phyloP scores from a whole-genome alignment of 352 stramenopile species.

The Pythium graminicola region DNA sequence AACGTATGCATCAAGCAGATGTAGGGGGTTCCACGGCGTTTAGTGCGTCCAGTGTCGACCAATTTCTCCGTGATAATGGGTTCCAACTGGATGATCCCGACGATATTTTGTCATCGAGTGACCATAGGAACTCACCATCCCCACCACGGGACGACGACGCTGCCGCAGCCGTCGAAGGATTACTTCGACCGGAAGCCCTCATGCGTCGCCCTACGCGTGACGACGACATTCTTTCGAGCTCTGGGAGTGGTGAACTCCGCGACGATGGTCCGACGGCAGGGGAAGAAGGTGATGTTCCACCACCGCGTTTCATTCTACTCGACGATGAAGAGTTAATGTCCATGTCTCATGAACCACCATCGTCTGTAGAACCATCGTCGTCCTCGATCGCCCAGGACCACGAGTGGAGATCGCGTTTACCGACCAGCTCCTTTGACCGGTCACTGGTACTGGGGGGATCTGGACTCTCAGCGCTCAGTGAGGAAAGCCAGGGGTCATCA shows the following conservation, averaged over 20 bases:
- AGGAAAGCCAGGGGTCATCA: constrained; percentile 7
- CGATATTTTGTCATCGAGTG: constrained; percentile 28
- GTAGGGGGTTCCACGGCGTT: constrained; percentile 25
- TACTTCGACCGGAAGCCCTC: constrained; percentile 7
- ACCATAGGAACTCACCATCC: no score
- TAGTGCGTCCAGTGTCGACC: constrained; percentile 69
- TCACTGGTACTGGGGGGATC: constrained; percentile 50
- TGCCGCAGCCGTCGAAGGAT: neutral
- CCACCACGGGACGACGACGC: constrained; percentile 1
- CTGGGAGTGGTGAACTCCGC: constrained; percentile 20
- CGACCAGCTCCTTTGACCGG: constrained; percentile 41
- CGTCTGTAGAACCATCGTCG: neutral
- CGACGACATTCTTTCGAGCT: constrained; percentile 28
- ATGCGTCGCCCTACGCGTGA: constrained; percentile 1
- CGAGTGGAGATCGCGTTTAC: no score
- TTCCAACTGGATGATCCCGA: constrained; percentile 43
- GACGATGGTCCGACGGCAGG: constrained; percentile 15
- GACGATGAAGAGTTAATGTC: constrained; percentile 46
- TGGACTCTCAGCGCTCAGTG: constrained; percentile 26
- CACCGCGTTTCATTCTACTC: constrained; percentile 56
- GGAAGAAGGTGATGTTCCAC: constrained; percentile 27
- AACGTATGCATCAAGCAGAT: constrained; percentile 3
- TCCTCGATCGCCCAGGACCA: neutral
- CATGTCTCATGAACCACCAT: constrained; percentile 11
- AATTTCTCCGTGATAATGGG: constrained; percentile 73